These are phyloP conservation scores for Citrus mangshanensis DNA, from an alignment of 345 rosid genomes.

Conservation along the genomic window DNA sequence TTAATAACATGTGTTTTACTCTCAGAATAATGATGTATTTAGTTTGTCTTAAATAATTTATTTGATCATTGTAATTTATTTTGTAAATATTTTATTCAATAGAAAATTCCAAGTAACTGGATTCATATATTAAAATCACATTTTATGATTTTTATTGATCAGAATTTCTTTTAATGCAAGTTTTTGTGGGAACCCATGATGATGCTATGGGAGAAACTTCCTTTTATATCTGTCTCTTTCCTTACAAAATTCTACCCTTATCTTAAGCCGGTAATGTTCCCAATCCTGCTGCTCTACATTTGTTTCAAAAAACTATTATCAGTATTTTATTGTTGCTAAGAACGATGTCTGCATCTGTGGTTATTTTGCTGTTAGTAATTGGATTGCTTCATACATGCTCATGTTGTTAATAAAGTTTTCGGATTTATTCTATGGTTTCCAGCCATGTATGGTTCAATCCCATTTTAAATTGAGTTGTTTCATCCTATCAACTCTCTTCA, in stretches of 20 bases:
- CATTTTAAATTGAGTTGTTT: background rate
- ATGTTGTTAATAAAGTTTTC: background rate
- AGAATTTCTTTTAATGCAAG: constrained; percentile 1
- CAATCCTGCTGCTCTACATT: background rate
- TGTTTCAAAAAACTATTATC: background rate
- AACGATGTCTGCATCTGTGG: background rate
- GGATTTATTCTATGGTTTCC: background rate
- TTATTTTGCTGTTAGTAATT: background rate
- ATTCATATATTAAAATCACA: background rate
- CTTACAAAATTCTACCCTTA: background rate
- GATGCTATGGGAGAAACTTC: background rate
- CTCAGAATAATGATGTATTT: background rate
- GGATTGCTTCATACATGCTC: background rate
- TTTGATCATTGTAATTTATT: constrained; percentile 5
- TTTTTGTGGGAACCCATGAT: background rate
- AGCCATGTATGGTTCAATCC: background rate
- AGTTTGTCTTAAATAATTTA: background rate
- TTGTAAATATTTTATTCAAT: constrained; percentile 5
- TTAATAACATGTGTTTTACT: background rate
- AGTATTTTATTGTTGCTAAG: background rate
- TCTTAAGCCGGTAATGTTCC: background rate
- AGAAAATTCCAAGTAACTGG: constrained; percentile 2
- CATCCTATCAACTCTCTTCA: background rate
- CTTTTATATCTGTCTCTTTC: background rate
- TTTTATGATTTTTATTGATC: background rate